Evolutionary conservation across 2,329 filamentous ascomycete genomes (phyloP), one percentile per base, ranked within the genome.

Genomic region (Paraconiothyrium brasiliense): DNA sequence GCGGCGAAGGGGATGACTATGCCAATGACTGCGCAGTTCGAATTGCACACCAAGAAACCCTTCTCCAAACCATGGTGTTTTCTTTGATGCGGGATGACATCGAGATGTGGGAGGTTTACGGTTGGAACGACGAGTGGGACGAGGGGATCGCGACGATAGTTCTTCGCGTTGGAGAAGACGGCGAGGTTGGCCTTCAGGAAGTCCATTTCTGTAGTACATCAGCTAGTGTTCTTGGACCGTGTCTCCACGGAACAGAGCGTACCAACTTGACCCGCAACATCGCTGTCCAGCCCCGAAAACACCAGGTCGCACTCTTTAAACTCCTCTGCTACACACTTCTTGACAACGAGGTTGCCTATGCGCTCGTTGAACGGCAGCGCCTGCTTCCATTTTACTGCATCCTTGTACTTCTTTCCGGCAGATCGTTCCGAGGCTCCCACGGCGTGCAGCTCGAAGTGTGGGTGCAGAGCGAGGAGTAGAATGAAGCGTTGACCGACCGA

Each of bases 151-250:
- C 90, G 90, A 72, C 95, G 91, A 86, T 97, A 93, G 87, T 97
- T 98, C 82, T 97, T 97, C 55, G 95, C 94, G 80, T 98, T 99
- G 73, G 93, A 97, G 84, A 99, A 98, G 78, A 97, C 91, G 73
- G 92, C 89, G 55, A 97, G 88, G 75, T 97, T 90, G 63, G 93
- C 90, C 76, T 90, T 91, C 74, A 97, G 86, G 80, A 98, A 98
- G 70, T 92, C 92, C 87, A 92, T 92, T 80, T 98, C 94, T 72
- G 59, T 62, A 4, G 34, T 30, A 37, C 6, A 3, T 68, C 32
- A 68, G 63, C 43, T 11, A 16, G 16, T 9, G 14, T 30, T 3
- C 5, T 43, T 44, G 11, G 3, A 7, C 4, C 7, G 1, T 13
- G 32, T 30, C 27, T 30, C 27, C 27, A 1, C 1, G 10, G 20